phyloP scores from a whole-genome alignment of 495 filamentous ascomycete genomes.

The Hypoxylon crocopeplum region DNA sequence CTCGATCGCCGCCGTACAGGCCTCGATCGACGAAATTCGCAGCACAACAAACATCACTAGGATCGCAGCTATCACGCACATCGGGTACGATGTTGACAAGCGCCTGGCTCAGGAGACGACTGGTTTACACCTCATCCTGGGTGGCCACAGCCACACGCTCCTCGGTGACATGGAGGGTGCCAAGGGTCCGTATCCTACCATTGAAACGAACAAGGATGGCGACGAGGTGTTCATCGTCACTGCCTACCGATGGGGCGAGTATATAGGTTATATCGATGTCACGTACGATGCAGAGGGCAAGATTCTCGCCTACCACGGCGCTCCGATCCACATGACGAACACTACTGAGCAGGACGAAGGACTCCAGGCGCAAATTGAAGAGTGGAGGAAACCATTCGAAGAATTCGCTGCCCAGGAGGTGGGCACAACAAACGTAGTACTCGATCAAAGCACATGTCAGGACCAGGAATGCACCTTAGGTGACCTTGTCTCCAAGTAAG shows the following conservation, averaged over 20 bases:
- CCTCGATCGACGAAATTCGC: conserved; percentile 59
- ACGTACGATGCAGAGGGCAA: conserved; percentile 59
- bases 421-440: conserved; percentile 52
- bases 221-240: conserved; percentile 69
- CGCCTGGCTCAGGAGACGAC: conserved; percentile 56
- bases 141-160: conserved; percentile 66
- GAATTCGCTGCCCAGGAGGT: conserved; percentile 54
- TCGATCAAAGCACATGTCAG: conserved; percentile 61
- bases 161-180: conserved; percentile 58
- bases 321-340: conserved; percentile 63
- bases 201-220: conserved; percentile 60
- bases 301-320: conserved; percentile 61
- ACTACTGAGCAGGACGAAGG: conserved; percentile 55
- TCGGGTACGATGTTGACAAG: conserved; percentile 64
- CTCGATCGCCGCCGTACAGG: conserved; percentile 55
- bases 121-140: conserved; percentile 63
- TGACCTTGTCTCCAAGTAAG: conserved; percentile 57
- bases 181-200: conserved; percentile 62
- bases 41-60: conserved; percentile 58
- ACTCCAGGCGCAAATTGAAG: conserved; percentile 58
- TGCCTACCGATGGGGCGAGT: conserved; percentile 66
- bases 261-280: conserved; percentile 65
- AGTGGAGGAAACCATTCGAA: conserved; percentile 61
- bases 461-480: conserved; percentile 59
- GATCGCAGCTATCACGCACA: conserved; percentile 64